A percentile compares a stretch with the other conserved stretches of the same genome.
These are phyloP conservation scores for Pelargonium cotyledonis DNA, from an alignment of 441 rosid genomes.

Conservation along the genomic window DNA sequence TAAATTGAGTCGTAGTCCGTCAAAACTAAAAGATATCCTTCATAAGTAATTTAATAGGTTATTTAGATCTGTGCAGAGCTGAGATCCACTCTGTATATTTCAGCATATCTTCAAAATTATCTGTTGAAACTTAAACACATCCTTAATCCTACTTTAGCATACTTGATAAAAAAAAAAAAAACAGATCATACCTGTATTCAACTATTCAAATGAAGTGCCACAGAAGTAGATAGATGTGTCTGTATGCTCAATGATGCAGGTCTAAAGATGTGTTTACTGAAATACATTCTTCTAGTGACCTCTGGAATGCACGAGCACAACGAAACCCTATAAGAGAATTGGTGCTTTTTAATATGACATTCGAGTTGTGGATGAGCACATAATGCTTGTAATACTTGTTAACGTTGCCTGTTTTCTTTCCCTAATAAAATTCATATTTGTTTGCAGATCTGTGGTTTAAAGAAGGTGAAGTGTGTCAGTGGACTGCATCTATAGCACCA, in stretches of 20 bases:
- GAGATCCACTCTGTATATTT: too few species aligned
- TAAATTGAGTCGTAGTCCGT: too few species aligned
- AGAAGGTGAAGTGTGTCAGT: conserved; percentile 77
- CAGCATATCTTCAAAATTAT: too few species aligned
- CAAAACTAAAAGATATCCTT: too few species aligned
- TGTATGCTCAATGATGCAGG: neutral
- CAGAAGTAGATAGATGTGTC: neutral
- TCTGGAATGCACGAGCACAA: neutral
- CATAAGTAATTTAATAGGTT: too few species aligned
- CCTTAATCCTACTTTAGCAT: too few species aligned
- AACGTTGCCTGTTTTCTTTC: neutral
- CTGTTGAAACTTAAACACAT: too few species aligned
- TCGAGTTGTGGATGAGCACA: too few species aligned
- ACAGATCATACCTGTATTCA: neutral
- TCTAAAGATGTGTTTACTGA: neutral
- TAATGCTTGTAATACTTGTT: neutral
- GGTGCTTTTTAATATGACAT: neutral
- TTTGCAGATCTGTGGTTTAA: conserved; percentile 73
- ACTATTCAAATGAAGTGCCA: neutral
- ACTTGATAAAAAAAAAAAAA: too few species aligned
- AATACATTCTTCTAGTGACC: neutral
- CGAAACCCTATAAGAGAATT: neutral
- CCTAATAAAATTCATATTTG: conserved; percentile 15
- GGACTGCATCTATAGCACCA: conserved; percentile 68
- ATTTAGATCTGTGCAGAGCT: too few species aligned